Evolutionary conservation across 1,284 basidiomycete species (phyloP), one percentile per base, ranked within the genome.

Genomic region (Tausonia pullulans): DNA sequence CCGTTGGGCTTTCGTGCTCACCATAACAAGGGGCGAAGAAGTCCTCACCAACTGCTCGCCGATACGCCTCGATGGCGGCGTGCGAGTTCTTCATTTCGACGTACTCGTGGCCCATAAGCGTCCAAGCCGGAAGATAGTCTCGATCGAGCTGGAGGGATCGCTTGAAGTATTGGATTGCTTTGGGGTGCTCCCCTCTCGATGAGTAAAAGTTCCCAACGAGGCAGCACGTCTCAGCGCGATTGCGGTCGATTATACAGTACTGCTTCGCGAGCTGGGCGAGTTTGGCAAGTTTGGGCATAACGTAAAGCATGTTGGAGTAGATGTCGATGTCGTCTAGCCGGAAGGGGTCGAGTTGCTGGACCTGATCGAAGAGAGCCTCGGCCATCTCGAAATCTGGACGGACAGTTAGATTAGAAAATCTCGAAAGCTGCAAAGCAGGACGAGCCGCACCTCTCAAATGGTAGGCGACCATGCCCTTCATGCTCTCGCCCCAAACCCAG

Each of bases 71-170:
- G 63, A 98, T 95, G 1, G 96, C 96, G 2, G 96, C 95, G 79
- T 98, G 94, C 14, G 91, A 91, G 76, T 99, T 98, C 77, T 98
- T 98, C 82, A 98, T 85, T 78, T 98, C 96, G 63, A 98, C 88
- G 73, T 92, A 98, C 75, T 98, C 96, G 75, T 98, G 96, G 0
- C 96, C 96, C 87, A 99, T 92, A 68, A 98, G 77, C n/a, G 95
- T 98, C 96, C 96, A 99, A 4, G 96, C 96, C 3, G 91, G 88
- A 39, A 98, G 81, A 76, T 94, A 98, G 5, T 90, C 92, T 68
- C 88, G 83, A 76, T 99, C 95, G 60, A 99, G 83, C 71, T 94
- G 87, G 16, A 95, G 88, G 8, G 95, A 94, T 65, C 94, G 84
- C 69, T 87, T 84, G 78, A 98, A 98, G 75, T 97, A 96, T 71